These are phyloP conservation scores for Curvularia sp. DNA, from an alignment of 2,329 filamentous ascomycete genomes.

Conservation along the genomic window DNA sequence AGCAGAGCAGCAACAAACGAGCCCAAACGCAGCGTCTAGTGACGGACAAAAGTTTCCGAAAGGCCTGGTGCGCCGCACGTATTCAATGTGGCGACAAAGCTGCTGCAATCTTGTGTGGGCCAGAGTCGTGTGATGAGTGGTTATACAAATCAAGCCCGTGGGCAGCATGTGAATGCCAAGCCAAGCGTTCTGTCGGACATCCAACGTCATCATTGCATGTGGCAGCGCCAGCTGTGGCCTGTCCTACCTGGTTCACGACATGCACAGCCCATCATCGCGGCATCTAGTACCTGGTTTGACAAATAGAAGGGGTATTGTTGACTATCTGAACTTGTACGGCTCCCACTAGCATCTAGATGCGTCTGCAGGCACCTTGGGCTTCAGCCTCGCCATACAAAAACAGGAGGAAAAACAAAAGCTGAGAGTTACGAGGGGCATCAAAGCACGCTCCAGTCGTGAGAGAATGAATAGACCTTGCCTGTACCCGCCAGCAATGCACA, in stretches of 20 bases:
- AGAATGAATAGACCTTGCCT: conserved; percentile 18
- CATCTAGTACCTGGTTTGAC: neutral
- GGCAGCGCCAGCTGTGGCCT: conserved; percentile 7
- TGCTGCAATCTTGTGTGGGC: conserved; percentile 7
- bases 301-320: conserved; percentile 21
- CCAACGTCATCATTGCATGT: conserved; percentile 13
- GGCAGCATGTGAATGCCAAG: conserved; percentile 41
- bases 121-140: conserved; percentile 24
- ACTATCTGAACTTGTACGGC: conserved; percentile 14
- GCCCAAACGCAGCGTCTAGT: neutral
- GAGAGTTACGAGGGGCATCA: conserved; percentile 18
- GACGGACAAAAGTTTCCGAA: neutral
- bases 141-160: conserved; percentile 25
- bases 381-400: conserved; percentile 13
- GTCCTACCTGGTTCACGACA: neutral
- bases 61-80: neutral
- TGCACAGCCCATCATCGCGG: neutral
- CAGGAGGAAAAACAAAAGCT: conserved; percentile 14
- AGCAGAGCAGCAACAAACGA: conserved; percentile 7
- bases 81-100: conserved; percentile 13
- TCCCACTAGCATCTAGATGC: conserved; percentile 8
- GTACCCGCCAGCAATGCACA: conserved; percentile 44
- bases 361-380: conserved; percentile 11
- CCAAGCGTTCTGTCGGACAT: conserved; percentile 9
- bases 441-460: conserved; percentile 32